phyloP scores from a whole-genome alignment of 2,329 filamentous ascomycete genomes.

The Diaporthe longicolla region DNA sequence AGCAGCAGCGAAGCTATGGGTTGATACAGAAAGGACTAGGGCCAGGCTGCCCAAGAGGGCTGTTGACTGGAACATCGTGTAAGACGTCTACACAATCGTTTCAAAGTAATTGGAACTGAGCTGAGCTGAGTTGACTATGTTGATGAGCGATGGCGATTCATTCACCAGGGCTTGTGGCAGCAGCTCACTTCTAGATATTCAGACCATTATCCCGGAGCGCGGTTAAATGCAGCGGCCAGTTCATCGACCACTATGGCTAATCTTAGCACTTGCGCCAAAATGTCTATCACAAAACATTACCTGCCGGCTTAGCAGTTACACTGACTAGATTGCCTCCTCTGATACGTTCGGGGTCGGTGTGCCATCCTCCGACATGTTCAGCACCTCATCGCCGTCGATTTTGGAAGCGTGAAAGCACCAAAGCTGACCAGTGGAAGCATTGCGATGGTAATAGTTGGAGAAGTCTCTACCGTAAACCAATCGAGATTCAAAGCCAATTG shows the following conservation, averaged over 20 bases:
- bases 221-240: conserved; percentile 5
- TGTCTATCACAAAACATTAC: neutral
- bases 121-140: neutral
- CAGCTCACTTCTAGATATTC: conserved; percentile 15
- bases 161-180: neutral
- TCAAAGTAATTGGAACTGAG: neutral
- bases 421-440: too few species aligned
- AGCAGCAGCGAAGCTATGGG: conserved; percentile 17
- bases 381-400: neutral
- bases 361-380: neutral
- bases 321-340: conserved; percentile 4
- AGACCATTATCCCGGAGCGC: neutral
- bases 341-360: neutral
- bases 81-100: neutral
- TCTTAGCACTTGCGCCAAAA: neutral
- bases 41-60: conserved; percentile 1
- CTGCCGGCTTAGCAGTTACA: conserved; percentile 11
- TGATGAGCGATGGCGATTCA: neutral
- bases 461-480: too few species aligned
- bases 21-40: neutral
- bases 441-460: too few species aligned
- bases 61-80: neutral
- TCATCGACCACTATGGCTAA: conserved; percentile 26
- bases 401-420: neutral
- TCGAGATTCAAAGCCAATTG: too few species aligned